A percentile compares a stretch with the other conserved stretches of the same genome.
Evolutionary conservation across 208 protist genomes (phyloP).

Genomic region (Trypanosomatidae sp.): DNA sequence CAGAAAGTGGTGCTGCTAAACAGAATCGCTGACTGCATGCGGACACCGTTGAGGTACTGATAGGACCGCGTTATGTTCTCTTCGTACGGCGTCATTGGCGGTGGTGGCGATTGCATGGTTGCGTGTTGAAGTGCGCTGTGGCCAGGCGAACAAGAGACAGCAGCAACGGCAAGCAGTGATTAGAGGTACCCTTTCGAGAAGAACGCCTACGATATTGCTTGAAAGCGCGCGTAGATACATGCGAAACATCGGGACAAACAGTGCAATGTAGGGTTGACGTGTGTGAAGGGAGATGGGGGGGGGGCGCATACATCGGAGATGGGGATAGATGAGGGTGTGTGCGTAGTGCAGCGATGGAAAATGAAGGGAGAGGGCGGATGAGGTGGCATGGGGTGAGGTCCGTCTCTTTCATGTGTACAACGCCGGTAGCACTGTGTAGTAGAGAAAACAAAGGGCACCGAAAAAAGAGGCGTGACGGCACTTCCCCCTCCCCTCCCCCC

Average conservation of each 20-base stretch:
- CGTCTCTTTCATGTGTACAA: not conserved
- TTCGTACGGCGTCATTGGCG: constrained; percentile 77
- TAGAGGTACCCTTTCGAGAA: not conserved
- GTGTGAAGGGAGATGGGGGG: not conserved
- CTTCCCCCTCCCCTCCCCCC: not conserved
- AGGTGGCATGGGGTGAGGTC: not conserved
- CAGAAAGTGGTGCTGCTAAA: constrained; percentile 60
- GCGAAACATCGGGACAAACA: not conserved
- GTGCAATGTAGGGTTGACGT: not conserved
- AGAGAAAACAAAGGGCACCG: not conserved
- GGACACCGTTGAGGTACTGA: constrained; percentile 48
- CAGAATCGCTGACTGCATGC: constrained; percentile 60
- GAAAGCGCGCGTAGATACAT: not conserved
- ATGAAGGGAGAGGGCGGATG: not conserved
- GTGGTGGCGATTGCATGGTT: constrained; percentile 52
- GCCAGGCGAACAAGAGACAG: not conserved
- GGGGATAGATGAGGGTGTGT: not conserved
- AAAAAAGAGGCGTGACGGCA: not conserved
- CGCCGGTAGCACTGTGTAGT: not conserved
- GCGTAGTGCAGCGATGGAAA: not conserved
- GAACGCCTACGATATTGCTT: not conserved
- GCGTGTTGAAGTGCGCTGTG: not conserved
- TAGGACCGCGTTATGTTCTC: constrained; percentile 68
- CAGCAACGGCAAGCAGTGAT: not conserved
- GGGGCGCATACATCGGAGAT: not conserved